A percentile compares a stretch with the other conserved stretches of the same genome.
phyloP scores from a whole-genome alignment of 2,329 filamentous ascomycete genomes.

The Penicillium aurantiogriseum region DNA sequence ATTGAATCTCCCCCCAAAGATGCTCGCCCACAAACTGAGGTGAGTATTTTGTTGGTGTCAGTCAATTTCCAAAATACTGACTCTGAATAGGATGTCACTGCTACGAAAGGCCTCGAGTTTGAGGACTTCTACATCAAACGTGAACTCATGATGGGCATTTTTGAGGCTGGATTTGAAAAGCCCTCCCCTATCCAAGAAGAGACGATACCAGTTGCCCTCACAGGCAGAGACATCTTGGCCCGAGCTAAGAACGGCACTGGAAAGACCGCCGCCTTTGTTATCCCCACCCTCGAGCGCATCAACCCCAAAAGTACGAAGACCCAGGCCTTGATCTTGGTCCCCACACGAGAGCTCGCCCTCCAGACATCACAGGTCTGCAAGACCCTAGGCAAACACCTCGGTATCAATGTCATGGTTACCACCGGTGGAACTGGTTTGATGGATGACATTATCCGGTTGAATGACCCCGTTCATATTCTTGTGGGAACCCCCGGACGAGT shows the following conservation, averaged over 20 bases:
- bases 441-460: slow-evolving; percentile 93
- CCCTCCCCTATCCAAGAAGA: slow-evolving; percentile 99
- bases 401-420: slow-evolving; percentile 98
- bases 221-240: slow-evolving; percentile 90
- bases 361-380: slow-evolving; percentile 99
- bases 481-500: slow-evolving; percentile 97
- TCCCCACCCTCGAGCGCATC: slow-evolving; percentile 90
- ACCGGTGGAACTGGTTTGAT: slow-evolving; percentile 93
- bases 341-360: slow-evolving; percentile 92
- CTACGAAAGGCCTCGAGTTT: slow-evolving; percentile 95
- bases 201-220: slow-evolving; percentile 93
- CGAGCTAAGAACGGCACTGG: slow-evolving; percentile 98
- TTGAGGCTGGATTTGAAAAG: slow-evolving; percentile 98
- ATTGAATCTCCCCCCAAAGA: slow-evolving; percentile 50
- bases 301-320: slow-evolving; percentile 97
- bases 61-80: not conserved
- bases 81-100: slow-evolving; percentile 83
- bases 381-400: slow-evolving; percentile 93
- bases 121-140: slow-evolving; percentile 96
- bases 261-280: slow-evolving; percentile 97
- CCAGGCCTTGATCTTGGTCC: slow-evolving; percentile 93
- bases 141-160: slow-evolving; percentile 97
- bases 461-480: slow-evolving; percentile 93
- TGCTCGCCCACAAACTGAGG: slow-evolving; percentile 51
- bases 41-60: slow-evolving; percentile 23